Base-by-base conservation (phyloP, 192 early-diverging fungal genomes). In the Coemansia sp. region DNA sequence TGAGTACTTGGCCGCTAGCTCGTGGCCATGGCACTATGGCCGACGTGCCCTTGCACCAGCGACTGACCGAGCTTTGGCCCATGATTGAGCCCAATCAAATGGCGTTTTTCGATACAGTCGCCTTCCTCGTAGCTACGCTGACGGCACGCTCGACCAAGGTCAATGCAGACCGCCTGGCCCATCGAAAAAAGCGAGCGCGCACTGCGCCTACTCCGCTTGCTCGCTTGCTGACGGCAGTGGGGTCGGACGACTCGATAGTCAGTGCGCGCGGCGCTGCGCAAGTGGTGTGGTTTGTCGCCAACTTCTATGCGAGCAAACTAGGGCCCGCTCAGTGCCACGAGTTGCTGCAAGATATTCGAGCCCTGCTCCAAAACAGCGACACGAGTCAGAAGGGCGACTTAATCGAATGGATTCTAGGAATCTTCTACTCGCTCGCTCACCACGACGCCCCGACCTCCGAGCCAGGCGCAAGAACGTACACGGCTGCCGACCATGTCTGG, bases 31-130 rank as follows among this genome's bases (percentile, higher is more conserved):
- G 36, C 53, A 6, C 25, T 43, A 37, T 37, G 14, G 32, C 17
- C 35, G 15, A 39, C 5, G 35, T 19, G 59, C 65, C 62, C 11
- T 11, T 62, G 51, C 59, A 69, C n/a, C 32, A 58, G 39, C 25
- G 54, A 32, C 59, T 73, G 35, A 36, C 64, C 20, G 24, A 20
- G 27, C 27, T 82, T 20, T 64, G 67, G 14, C 25, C 57, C 2
- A 27, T 68, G 3, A 35, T 82, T 3, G 64, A 70, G 6, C 70
- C 80, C 4, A 15, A 37, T 4, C 71, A 76, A 51, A 1, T 71
- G 22, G 74, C 64, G 7, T 82, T 77, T 22, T 82, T 82, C 51
- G 80, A 82, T 37, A 77, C 80, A 0, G 71, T 70, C 10, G 68
- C 67, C 11, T 77, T 65, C 32, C 43, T 82, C 10, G 80, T 60